Base-by-base conservation (phyloP, 2,329 filamentous ascomycete species). In the Fusarium sp. region DNA sequence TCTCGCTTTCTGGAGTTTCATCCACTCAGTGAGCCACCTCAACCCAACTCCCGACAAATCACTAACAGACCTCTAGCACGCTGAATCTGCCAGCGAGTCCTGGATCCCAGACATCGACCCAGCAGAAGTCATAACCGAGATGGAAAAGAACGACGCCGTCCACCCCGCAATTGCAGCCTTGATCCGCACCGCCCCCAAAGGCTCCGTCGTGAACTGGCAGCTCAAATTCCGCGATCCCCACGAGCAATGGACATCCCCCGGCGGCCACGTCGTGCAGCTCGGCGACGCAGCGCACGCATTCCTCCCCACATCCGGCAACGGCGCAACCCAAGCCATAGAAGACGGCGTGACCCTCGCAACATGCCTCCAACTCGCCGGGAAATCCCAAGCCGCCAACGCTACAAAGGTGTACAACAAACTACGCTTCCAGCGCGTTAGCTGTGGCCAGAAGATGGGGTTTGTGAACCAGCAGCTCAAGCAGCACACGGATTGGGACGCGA, bases 401-500 rank as follows among this genome's bases (percentile, higher is more conserved):
- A 67, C 70, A 0, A 70, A 70, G 1, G 66, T 41, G 0, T 73
- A 73, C 20, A 73, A 73, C 4, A 73, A 73, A 4, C 26, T 73
- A 2, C 70, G 70, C 7, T 73, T 71, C 6, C 70, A 73, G 7
- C 28, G 70, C 0, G 70, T 73, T 0, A 73, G 70, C 0, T 73
- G 70, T 4, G 70, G 70, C 0, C 70, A 73, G 36, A 73, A 73
- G 14, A 73, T 73, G 70, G 70, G 70, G 0, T 73, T 73, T 0
- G 70, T 73, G 5, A 73, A 73, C 36, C 70, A 73, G 31, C 70
- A 73, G 42, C 70, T 73, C 12, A 73, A 73, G 51, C 70, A 73
- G 26, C 51, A 73, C 7, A 73, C 70, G 1, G 70, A 73, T 13
- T 73, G 70, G 70, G 70, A 73, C 1, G 70, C 70, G 1, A 73